Base-by-base conservation (phyloP, 2,329 filamentous ascomycete species). In the Neonectria magnoliae region DNA sequence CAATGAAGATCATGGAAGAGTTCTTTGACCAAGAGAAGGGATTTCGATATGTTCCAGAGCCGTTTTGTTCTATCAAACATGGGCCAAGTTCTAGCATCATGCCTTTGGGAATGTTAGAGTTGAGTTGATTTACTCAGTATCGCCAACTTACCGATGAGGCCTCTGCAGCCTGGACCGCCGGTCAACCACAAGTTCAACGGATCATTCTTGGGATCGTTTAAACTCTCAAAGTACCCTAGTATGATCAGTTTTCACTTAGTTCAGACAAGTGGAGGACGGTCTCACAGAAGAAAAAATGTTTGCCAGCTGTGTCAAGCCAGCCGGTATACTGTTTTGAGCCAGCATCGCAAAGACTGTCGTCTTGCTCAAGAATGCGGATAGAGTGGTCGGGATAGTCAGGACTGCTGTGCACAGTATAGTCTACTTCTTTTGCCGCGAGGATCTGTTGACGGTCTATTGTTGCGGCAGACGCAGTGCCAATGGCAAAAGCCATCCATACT, bases 101-200 rank as follows among this genome's bases (percentile, higher is more conserved):
- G 5, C 69, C 69, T 60, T 16, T 16, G 4, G 7, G 41, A 20
- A 31, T 2, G 45, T 58, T 18, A 25, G 56, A 3, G 18, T 29
- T 29, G 29, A 29, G 2, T 29, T 29, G 29, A 10, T 10, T 29
- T 2, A 29, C 29, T 10, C 9, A 29, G 7, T n/a, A 13, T 27
- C 25, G 20, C 16, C 47, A 14, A 11, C 48, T 48, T 56, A 61
- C 59, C 51, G 25, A 71, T 1, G 69, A 71, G 33, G 13, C 59
- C 52, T 14, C 57, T 70, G 20, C 69, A 71, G 58, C 69, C 69
- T 2, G 69, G 69, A 0, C 69, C 69, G 3, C 69, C 69, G 0
- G 69, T 71, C n/a, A 71, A 16, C 69, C 69, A 71, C 16, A 71
- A 42, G 7, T 68, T 62, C 2, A 71, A 36, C 20, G 69, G 69